Base-by-base conservation (phyloP, 768 basidiomycete species). In the Rhizopogon sp. region DNA sequence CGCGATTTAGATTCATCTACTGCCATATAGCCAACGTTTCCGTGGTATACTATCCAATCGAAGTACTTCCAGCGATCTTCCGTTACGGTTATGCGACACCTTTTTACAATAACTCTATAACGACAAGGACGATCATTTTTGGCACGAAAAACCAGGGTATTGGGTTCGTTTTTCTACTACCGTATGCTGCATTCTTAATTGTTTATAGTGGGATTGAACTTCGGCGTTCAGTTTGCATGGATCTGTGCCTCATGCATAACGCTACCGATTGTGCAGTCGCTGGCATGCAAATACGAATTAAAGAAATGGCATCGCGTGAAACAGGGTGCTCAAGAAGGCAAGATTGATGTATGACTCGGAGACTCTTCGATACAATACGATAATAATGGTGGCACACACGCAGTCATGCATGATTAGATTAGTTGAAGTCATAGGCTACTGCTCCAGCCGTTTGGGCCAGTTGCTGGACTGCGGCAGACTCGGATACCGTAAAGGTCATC, bases 41-140 rank as follows among this genome's bases (percentile, higher is more conserved):
- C 4, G 81, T 84, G 20, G 73, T 72, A n/a, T 67, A 76, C 41
- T 78, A 78, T 62, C 87, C 88, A 0, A 76, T 87, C 41, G 77
- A 81, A 50, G 66, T 81, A 1, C 70, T 87, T 2, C 85, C 86
- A 0, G 59, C 59, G 39, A 57, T 88, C 55, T 87, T 76, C 68
- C 76, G 74, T 46, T 88, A 88, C 56, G 88, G 86, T 3, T 86
- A 83, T 58, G 85, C 79, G 0, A 75, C 74, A 57, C 88, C 88
- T 1, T 88, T 90, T 62, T 88, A 86, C 64, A 87, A 88, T 60
- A 72, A 88, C 28, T 81, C 83, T 13, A 68, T 72, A 39, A 79
- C 84, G 0, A 76, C 82, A 3, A 75, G 88, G n/a, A 74, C 80
- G 22, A 74, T 90, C 54, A 66, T 85, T 16, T 88, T 90, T 58